Percentiles rank a stretch among this genome's conserved stretches.
Conservation (phyloP, 208 protist genomes). For the Crithidia thermophila region DNA sequence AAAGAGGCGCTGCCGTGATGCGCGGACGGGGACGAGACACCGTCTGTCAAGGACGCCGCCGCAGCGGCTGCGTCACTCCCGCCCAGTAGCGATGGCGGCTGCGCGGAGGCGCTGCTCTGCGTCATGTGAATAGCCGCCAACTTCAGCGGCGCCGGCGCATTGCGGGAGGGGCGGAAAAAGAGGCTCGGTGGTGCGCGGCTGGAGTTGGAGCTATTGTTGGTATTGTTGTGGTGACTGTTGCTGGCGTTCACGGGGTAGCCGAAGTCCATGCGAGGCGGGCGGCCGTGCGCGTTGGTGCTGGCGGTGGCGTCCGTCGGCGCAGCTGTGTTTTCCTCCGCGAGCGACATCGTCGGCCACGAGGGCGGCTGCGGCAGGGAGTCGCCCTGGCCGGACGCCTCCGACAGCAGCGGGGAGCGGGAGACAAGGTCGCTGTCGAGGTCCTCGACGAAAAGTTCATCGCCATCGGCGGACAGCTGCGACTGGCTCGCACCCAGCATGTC, state of each 20-base stretch:
- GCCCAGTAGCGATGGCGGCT: not conserved
- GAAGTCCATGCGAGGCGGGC: not conserved
- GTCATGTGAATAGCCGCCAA: not conserved
- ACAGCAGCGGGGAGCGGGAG: slow-evolving; percentile 16
- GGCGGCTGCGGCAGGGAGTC: not conserved
- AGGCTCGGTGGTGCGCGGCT: slow-evolving; percentile 24
- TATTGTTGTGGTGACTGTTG: not conserved
- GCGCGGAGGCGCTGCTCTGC: not conserved
- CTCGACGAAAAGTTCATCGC: slow-evolving; percentile 12
- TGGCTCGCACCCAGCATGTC: not conserved
- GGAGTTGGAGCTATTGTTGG: slow-evolving; percentile 8
- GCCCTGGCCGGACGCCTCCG: not conserved
- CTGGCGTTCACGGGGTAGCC: not conserved
- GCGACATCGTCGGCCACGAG: not conserved
- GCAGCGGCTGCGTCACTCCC: not conserved
- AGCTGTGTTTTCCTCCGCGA: not conserved
- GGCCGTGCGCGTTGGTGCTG: not conserved
- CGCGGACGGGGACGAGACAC: not conserved
- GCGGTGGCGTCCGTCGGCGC: not conserved
- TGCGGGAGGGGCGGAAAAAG: slow-evolving; percentile 30
- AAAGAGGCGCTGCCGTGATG: not conserved
- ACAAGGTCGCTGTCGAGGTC: not conserved
- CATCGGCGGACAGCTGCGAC: slow-evolving; percentile 10
- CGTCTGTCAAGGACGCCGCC: not conserved
- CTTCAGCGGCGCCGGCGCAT: slow-evolving; percentile 21